Evolutionary conservation across 108 stramenopile genomes (phyloP), one percentile per base, ranked within the genome.

Genomic region (Fragilaria crotonensis): DNA sequence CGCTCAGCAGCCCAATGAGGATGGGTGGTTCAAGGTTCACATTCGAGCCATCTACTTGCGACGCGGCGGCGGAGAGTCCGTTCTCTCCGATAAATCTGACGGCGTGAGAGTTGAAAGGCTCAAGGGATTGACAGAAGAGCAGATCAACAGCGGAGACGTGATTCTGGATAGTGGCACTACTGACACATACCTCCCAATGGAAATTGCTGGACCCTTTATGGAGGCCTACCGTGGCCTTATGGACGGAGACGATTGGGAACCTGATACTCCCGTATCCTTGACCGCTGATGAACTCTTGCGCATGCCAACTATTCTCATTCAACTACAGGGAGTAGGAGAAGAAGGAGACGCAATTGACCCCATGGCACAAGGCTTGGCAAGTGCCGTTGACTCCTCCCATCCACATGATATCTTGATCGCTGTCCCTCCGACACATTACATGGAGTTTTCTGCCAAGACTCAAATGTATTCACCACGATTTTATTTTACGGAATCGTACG

Each of bases 151-250:
- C 7, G 54, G 59, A 19, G 78, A 73, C 21, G 78, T 81, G 52
- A 90, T 95, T 63, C 84, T 95, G 18, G 94, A 95, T 69, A 64
- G 60, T 51, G 94, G 94, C 25, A 90, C 94, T 1, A 95, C 94
- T 21, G 90, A 90, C 64, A 88, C 90, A 9, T 90, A 92, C 56
- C 71, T 87, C 28, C 72, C 68, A 25, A 29, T 20, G 33, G 44
- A 30, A 14, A 53, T 81, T 19, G 31, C 48, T 18, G 11, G 9
- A 1, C 50, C 22, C 14, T 75, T 81, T 44, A 47, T 57, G 9
- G 22, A 26, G 5, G 63, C 46, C 14, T 80, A 54, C 23, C 41
- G 59, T 28, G 26, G 57, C 28, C n/a, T n/a, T n/a, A 33, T 72
- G 44, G 45, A 70, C 0, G 73, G 70, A 28, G 41, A 48, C 9